A percentile compares a stretch with the other conserved stretches of the same genome.
phyloP scores from a whole-genome alignment of 805 yeast species.

The Clavispora phyllophila region DNA sequence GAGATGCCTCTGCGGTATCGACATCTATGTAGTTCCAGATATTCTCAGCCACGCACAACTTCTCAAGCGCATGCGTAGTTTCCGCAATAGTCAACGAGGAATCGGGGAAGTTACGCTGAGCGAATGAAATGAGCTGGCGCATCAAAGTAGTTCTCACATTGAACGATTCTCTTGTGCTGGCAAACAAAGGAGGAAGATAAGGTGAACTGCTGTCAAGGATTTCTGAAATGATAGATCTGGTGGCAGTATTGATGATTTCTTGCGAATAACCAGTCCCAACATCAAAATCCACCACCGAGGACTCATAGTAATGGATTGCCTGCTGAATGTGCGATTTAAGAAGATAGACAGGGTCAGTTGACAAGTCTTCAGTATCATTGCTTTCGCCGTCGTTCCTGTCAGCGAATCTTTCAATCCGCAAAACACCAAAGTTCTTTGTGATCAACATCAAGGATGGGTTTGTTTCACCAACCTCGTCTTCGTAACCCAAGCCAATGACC shows the following conservation, averaged over 20 bases:
- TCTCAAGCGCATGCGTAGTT: slow-evolving; percentile 28
- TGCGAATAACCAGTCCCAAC: slow-evolving; percentile 34
- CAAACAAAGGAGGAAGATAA: slow-evolving; percentile 50
- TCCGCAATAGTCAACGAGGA: slow-evolving; percentile 32
- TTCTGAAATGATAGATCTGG: slow-evolving; percentile 47
- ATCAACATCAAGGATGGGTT: slow-evolving; percentile 45
- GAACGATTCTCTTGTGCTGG: slow-evolving; percentile 49
- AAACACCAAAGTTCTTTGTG: slow-evolving; percentile 55
- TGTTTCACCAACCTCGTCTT: slow-evolving; percentile 27
- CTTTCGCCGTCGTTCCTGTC: slow-evolving; percentile 9
- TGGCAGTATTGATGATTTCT: slow-evolving; percentile 27
- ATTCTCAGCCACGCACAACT: slow-evolving; percentile 40
- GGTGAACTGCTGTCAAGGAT: slow-evolving; percentile 51
- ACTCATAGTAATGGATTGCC: slow-evolving; percentile 62
- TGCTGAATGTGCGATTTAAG: slow-evolving; percentile 78
- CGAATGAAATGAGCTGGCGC: slow-evolving; percentile 41
- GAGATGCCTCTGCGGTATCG: slow-evolving; percentile 4
- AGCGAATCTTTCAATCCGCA: slow-evolving; percentile 49
- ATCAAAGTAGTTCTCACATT: slow-evolving; percentile 43
- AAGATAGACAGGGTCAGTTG: slow-evolving; percentile 24
- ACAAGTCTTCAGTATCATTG: slow-evolving; percentile 14
- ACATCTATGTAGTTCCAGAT: slow-evolving; percentile 30
- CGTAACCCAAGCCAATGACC: slow-evolving; percentile 58
- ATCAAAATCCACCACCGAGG: slow-evolving; percentile 42
- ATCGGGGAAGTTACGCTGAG: slow-evolving; percentile 40